Percentiles rank a stretch among this genome's conserved stretches.
Conservation (phyloP, 2,329 filamentous ascomycete species). For the Myriosclerotinia scirpicola region DNA sequence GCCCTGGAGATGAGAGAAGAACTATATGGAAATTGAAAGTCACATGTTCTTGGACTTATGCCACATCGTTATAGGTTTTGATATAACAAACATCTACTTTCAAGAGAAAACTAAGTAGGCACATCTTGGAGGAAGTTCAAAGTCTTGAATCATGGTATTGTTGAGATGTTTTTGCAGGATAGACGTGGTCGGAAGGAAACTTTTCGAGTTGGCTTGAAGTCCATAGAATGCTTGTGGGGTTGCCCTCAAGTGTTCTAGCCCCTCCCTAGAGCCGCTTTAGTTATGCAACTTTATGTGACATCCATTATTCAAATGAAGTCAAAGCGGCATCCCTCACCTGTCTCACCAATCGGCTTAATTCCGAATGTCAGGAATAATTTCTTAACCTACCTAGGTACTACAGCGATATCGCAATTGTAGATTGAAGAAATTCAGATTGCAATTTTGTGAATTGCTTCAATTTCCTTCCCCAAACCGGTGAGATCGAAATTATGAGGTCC, state of each 20-base stretch:
- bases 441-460: conserved; percentile 3
- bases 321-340: conserved; percentile 8
- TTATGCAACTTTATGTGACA: neutral
- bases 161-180: neutral
- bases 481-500: conserved; percentile 34
- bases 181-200: neutral
- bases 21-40: neutral
- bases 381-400: neutral
- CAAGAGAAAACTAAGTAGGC: neutral
- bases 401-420: conserved; percentile 22
- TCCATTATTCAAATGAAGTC: neutral
- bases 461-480: neutral
- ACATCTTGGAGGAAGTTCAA: neutral
- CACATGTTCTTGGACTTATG: neutral
- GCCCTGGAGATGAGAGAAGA: neutral
- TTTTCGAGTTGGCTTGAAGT: neutral
- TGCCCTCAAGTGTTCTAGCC: neutral
- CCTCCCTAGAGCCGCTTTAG: conserved; percentile 8
- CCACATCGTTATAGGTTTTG: neutral
- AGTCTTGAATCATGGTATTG: neutral
- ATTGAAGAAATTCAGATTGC: conserved; percentile 18
- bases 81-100: neutral
- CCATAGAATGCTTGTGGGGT: neutral
- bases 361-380: conserved; percentile 17
- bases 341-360: conserved; percentile 1